A percentile compares a stretch with the other conserved stretches of the same genome.
Evolutionary conservation across 2,329 filamentous ascomycete species (phyloP).

Genomic region (Neonectria coccinea): DNA sequence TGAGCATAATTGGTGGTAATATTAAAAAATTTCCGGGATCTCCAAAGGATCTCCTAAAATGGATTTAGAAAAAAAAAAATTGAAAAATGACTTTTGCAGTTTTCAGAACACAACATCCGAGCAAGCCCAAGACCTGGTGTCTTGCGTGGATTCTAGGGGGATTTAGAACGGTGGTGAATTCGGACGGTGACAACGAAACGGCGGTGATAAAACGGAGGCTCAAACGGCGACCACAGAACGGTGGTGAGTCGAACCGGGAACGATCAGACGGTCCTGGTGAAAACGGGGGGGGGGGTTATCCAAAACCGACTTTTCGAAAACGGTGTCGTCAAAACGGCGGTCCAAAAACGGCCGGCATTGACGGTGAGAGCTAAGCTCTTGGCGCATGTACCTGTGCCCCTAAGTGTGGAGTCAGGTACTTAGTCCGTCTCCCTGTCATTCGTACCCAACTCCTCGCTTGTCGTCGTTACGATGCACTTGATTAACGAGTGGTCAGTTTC

Average conservation of each 20-base stretch:
- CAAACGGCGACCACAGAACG: too few relatives aligned
- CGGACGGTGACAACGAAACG: background rate
- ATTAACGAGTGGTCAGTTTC: conserved; percentile 10
- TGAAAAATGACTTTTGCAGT: too few relatives aligned
- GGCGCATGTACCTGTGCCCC: background rate
- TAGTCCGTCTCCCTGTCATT: background rate
- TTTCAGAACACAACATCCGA: too few relatives aligned
- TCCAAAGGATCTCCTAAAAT: too few relatives aligned
- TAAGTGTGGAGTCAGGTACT: background rate
- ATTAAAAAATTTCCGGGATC: too few relatives aligned
- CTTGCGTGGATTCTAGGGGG: too few relatives aligned
- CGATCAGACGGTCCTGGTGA: background rate
- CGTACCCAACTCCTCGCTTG: background rate
- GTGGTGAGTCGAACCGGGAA: background rate
- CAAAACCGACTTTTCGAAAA: background rate
- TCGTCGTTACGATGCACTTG: background rate
- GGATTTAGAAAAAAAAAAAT: too few relatives aligned
- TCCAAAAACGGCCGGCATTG: background rate
- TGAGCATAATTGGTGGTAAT: too few relatives aligned
- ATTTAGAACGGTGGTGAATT: too few relatives aligned
- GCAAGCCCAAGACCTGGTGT: too few relatives aligned
- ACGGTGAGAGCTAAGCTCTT: background rate
- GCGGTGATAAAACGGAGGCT: background rate
- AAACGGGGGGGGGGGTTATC: background rate
- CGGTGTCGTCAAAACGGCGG: background rate